A percentile compares a stretch with the other conserved stretches of the same genome.
Evolutionary conservation across 83 land plant genomes (phyloP).

Genomic region (Larix sibirica): DNA sequence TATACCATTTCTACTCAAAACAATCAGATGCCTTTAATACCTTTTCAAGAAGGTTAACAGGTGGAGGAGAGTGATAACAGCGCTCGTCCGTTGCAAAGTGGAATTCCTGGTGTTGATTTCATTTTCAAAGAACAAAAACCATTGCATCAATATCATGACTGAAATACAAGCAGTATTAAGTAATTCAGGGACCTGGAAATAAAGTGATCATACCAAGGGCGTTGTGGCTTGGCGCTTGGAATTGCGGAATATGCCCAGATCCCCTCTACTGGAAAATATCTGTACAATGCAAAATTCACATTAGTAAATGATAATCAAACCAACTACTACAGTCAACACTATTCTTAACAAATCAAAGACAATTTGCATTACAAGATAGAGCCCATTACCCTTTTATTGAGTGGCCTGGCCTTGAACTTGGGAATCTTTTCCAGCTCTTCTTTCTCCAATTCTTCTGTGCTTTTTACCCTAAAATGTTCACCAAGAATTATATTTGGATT

Average conservation of each 20-base stretch:
- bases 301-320: not conserved
- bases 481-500: not conserved
- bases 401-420: conserved; percentile 91
- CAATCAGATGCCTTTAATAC: conserved; percentile 15
- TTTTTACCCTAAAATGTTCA: conserved; percentile 49
- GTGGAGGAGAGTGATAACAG: conserved; percentile 25
- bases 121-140: not conserved
- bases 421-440: conserved; percentile 82
- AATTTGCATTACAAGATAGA: not conserved
- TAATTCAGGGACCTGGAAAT: not conserved
- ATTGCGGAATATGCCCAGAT: conserved; percentile 49
- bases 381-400: conserved; percentile 74
- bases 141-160: too few relatives aligned
- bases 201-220: conserved; percentile 30
- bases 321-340: too few relatives aligned
- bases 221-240: conserved; percentile 57
- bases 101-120: conserved; percentile 49
- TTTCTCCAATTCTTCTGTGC: conserved; percentile 70
- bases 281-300: conserved; percentile 21
- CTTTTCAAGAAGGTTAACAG: conserved; percentile 60
- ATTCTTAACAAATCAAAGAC: not conserved
- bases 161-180: not conserved
- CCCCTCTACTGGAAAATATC: conserved; percentile 86
- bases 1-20: too few relatives aligned
- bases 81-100: conserved; percentile 76